These are phyloP conservation scores for Exophiala lecanii-corni DNA, from an alignment of 2,329 filamentous ascomycete genomes.

Conservation along the genomic window DNA sequence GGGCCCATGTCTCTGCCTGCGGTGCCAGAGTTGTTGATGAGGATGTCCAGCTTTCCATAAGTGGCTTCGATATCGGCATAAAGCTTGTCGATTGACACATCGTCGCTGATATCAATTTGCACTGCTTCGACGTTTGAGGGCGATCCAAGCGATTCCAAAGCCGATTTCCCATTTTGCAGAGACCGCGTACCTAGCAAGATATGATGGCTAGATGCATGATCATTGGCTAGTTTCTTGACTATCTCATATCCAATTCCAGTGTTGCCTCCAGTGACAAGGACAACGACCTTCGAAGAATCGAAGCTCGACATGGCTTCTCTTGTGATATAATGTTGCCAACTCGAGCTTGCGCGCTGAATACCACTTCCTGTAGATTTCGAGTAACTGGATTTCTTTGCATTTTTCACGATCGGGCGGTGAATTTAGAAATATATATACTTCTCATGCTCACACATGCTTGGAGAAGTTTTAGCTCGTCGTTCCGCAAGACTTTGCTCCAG, in stretches of 20 bases:
- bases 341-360: no score
- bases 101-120: conserved; percentile 33
- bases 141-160: conserved; percentile 21
- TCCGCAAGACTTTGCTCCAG: no score
- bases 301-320: neutral
- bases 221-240: conserved; percentile 27
- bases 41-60: conserved; percentile 34
- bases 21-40: conserved; percentile 35
- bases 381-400: no score
- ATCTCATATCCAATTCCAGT: conserved; percentile 26
- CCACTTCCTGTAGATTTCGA: no score
- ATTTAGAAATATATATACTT: no score
- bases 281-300: neutral
- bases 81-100: conserved; percentile 31
- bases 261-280: neutral
- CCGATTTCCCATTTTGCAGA: conserved; percentile 35
- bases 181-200: conserved; percentile 33
- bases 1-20: conserved; percentile 16
- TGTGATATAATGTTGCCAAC: no score
- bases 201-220: conserved; percentile 31
- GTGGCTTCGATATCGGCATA: conserved; percentile 28
- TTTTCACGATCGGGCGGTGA: no score
- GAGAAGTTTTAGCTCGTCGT: no score
- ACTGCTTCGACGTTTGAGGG: conserved; percentile 28
- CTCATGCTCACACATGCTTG: no score